Conservation (phyloP, 2,329 filamentous ascomycete species). For the Monosporascus sp. region DNA sequence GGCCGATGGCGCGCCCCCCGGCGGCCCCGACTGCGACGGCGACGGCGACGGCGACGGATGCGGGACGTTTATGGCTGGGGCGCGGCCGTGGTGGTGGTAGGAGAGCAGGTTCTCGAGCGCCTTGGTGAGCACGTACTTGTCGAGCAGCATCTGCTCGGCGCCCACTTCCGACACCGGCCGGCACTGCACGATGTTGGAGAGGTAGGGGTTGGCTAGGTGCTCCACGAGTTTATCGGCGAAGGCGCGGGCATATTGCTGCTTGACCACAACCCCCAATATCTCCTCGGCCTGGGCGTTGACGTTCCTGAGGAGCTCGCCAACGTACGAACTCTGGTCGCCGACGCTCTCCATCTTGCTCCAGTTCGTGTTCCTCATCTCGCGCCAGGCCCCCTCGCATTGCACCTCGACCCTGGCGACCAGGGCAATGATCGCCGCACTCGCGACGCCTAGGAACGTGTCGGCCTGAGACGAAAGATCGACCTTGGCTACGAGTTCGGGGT, state of each 20-base stretch:
- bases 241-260: conserved; percentile 88
- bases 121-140: conserved; percentile 86
- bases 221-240: conserved; percentile 97
- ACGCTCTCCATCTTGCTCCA: conserved; percentile 94
- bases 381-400: conserved; percentile 81
- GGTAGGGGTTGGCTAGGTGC: conserved; percentile 71
- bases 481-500: conserved; percentile 65
- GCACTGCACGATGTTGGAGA: conserved; percentile 81
- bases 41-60: background rate
- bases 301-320: conserved; percentile 70
- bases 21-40: background rate
- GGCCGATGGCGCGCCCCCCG: too few species aligned
- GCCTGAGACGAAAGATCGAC: conserved; percentile 91
- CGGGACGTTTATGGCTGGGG: conserved; percentile 20
- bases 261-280: conserved; percentile 72
- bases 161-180: conserved; percentile 89
- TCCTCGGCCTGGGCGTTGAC: conserved; percentile 69
- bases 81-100: conserved; percentile 45
- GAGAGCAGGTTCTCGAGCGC: conserved; percentile 67
- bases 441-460: conserved; percentile 92
- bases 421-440: conserved; percentile 76
- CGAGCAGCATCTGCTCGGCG: conserved; percentile 94
- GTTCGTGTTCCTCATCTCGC: conserved; percentile 93
- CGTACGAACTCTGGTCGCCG: conserved; percentile 89
- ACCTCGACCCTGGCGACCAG: conserved; percentile 80